phyloP scores from a whole-genome alignment of 2,329 filamentous ascomycete species.

The Curvularia eragrostidis region DNA sequence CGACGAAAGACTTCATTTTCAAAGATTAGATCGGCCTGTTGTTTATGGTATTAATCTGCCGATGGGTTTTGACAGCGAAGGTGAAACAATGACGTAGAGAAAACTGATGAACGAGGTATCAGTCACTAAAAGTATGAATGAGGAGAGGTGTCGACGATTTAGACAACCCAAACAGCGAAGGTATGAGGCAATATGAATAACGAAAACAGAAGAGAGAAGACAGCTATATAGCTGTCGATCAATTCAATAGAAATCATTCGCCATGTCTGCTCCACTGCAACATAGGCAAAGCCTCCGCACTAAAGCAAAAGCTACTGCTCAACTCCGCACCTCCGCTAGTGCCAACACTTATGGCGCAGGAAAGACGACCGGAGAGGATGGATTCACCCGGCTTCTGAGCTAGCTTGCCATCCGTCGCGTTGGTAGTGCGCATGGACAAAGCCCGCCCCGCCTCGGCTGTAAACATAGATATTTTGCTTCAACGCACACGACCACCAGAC shows the following conservation, averaged over 20 bases:
- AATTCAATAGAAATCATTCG: slow-evolving; percentile 31
- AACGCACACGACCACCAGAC: background rate
- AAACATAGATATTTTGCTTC: slow-evolving; percentile 20
- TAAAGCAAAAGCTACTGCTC: slow-evolving; percentile 33
- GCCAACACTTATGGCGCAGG: slow-evolving; percentile 28
- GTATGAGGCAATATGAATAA: slow-evolving; percentile 23
- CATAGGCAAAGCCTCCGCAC: slow-evolving; percentile 20
- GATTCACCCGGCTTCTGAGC: slow-evolving; percentile 36
- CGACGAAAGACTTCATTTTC: slow-evolving; percentile 43
- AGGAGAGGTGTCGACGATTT: slow-evolving; percentile 14
- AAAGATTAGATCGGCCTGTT: slow-evolving; percentile 16
- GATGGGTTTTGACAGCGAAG: slow-evolving; percentile 22
- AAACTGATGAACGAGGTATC: slow-evolving; percentile 51
- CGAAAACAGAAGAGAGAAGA: slow-evolving; percentile 25
- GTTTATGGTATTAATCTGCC: slow-evolving; percentile 13
- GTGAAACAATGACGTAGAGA: slow-evolving; percentile 29
- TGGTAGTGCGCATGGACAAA: slow-evolving; percentile 19
- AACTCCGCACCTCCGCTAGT: slow-evolving; percentile 37
- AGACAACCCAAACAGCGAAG: slow-evolving; percentile 39
- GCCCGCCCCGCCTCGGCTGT: slow-evolving; percentile 29
- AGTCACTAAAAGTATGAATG: slow-evolving; percentile 29
- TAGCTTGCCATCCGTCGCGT: slow-evolving; percentile 21
- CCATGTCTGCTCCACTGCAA: slow-evolving; percentile 29
- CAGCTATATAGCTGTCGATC: slow-evolving; percentile 41
- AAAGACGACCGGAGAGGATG: slow-evolving; percentile 31